Conservation (phyloP, 306 rosid genomes). For the Dalbergia cultrata region DNA sequence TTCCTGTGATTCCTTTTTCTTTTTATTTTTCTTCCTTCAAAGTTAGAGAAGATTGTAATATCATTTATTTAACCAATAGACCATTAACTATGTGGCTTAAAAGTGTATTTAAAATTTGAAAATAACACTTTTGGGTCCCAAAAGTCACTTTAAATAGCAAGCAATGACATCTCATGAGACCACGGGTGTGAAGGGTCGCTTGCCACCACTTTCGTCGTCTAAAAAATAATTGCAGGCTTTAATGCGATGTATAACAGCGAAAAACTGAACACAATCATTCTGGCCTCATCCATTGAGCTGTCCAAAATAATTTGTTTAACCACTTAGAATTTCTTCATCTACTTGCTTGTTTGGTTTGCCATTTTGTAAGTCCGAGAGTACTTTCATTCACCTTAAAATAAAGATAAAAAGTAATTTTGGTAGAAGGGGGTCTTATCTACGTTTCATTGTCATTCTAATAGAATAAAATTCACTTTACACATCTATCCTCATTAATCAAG, state of each 20-base stretch:
- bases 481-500: too few relatives aligned
- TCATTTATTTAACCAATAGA: neutral
- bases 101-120: neutral
- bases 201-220: neutral
- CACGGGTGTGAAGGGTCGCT: neutral
- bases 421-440: too few relatives aligned
- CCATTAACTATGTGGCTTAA: neutral
- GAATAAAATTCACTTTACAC: too few relatives aligned
- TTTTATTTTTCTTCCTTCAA: neutral
- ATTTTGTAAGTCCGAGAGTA: too few relatives aligned
- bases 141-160: neutral
- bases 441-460: too few relatives aligned
- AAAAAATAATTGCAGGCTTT: neutral
- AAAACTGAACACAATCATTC: neutral
- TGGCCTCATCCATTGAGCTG: neutral
- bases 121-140: slow-evolving; percentile 1
- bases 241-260: neutral
- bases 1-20: neutral
- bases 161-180: slow-evolving; percentile 4
- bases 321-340: neutral
- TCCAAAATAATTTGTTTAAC: neutral
- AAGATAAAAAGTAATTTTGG: too few relatives aligned
- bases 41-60: neutral
- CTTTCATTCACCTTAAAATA: too few relatives aligned
- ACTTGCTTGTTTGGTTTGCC: too few relatives aligned